A percentile compares a stretch with the other conserved stretches of the same genome.
These are phyloP conservation scores for Cokeromyces recurvatus DNA, from an alignment of 371 early-diverging fungal genomes.

Conservation along the genomic window DNA sequence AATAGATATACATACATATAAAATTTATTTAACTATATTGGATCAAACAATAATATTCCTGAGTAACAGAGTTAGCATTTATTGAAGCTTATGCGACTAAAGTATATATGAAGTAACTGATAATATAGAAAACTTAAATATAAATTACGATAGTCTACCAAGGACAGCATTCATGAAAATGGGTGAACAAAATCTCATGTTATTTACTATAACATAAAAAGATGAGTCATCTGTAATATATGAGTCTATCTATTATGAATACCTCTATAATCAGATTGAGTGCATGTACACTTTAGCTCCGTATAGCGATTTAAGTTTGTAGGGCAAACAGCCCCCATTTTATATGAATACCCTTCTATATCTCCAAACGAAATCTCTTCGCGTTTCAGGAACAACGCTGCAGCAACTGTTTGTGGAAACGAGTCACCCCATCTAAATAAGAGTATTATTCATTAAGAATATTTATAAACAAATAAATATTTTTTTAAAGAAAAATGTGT, in stretches of 20 bases:
- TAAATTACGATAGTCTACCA: too few species aligned
- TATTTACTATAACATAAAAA: not conserved
- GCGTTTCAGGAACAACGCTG: constrained; percentile 63
- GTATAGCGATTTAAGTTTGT: not conserved
- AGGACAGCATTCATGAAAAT: not conserved
- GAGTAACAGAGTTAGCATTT: too few species aligned
- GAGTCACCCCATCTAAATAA: constrained; percentile 55
- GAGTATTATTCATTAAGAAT: too few species aligned
- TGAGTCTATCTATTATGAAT: not conserved
- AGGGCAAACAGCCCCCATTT: constrained; percentile 1
- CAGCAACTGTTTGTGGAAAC: constrained; percentile 74
- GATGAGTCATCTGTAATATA: not conserved
- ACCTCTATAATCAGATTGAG: not conserved
- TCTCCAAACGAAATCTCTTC: constrained; percentile 1
- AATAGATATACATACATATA: too few species aligned
- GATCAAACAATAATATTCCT: too few species aligned
- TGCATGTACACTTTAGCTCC: constrained; percentile 5
- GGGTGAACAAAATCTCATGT: constrained; percentile 1
- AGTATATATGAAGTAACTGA: too few species aligned
- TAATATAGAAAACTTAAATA: too few species aligned
- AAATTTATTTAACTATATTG: too few species aligned
- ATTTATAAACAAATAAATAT: constrained; percentile 38
- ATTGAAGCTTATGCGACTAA: too few species aligned
- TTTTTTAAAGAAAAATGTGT: not conserved
- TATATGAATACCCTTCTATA: not conserved